Base-by-base conservation (phyloP, 2,329 filamentous ascomycete species). In the Neonectria faginata region DNA sequence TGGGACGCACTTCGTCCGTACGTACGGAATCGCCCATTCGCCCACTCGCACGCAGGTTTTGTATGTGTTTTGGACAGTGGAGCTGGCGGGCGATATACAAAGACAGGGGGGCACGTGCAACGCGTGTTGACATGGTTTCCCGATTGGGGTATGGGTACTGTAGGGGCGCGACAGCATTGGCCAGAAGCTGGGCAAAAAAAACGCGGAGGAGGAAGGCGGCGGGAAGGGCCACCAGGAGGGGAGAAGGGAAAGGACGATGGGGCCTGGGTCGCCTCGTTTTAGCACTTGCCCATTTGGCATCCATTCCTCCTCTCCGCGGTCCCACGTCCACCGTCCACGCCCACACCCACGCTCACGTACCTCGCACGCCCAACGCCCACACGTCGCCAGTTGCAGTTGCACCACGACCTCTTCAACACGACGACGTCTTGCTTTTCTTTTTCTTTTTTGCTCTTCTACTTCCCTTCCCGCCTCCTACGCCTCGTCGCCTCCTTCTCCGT, bases 61-160 rank as follows among this genome's bases (percentile, higher is more conserved):
- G 63, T 55, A 65, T 62, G 62, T 57, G 58, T 65, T 59, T 62
- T 65, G 63, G 42, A 25, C 56, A 52, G 61, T 57, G 57, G 48
- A 27, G 41, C 60, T 25, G 59, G 52, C 60, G 57, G 60, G 58
- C 62, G 66, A 59, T 68, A 62, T 64, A 70, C 62, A 67, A 64
- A 66, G 62, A 68, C 64, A 66, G 66, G 66, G 64, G 62, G 63
- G 70, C 60, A 73, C 71, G 68, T 73, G 73, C 62, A 71, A 74
- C 74, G 75, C 75, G 75, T 77, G 75, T 78, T 77, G 72, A 77
- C 73, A 75, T 74, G 65, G 70, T 76, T 78, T 75, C 75, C 75
- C 69, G 57, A 76, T 78, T 70, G 69, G 75, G 76, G 69, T 63
- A 66, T 60, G 65, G 66, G 57, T 68, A 65, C 63, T 66, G 63